Percentiles rank a stretch among this genome's conserved stretches.
These are phyloP conservation scores for Penicillium longicatenatum DNA, from an alignment of 495 filamentous ascomycete genomes.

Conservation along the genomic window DNA sequence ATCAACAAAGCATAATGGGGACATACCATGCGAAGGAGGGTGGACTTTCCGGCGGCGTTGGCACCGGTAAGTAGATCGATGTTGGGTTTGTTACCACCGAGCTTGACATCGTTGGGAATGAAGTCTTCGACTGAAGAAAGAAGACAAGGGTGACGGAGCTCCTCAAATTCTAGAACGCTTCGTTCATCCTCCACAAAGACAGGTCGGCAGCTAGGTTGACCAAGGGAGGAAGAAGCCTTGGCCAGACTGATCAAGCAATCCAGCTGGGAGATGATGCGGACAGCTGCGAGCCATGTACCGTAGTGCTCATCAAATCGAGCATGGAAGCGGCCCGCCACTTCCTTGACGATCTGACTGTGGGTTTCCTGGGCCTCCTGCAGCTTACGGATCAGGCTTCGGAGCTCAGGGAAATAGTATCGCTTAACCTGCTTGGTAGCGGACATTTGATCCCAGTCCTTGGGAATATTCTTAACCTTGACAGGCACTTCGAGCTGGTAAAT, in stretches of 20 bases:
- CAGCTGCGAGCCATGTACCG: conserved; percentile 79
- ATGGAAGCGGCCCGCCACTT: conserved; percentile 82
- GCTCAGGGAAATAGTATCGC: conserved; percentile 89
- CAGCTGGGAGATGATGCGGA: conserved; percentile 85
- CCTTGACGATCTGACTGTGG: conserved; percentile 88
- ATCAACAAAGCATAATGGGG: neutral
- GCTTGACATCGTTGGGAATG: conserved; percentile 91
- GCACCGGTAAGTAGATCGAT: conserved; percentile 94
- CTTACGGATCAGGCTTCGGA: conserved; percentile 77
- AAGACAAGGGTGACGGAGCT: conserved; percentile 94
- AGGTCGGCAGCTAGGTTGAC: conserved; percentile 86
- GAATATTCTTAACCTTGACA: conserved; percentile 77
- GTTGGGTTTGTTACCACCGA: conserved; percentile 78
- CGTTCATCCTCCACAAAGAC: conserved; percentile 80
- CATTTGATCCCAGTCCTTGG: conserved; percentile 92
- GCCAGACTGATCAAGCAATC: conserved; percentile 94
- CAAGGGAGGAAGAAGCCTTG: conserved; percentile 80
- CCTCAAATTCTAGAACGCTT: conserved; percentile 85
- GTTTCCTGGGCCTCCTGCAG: conserved; percentile 94
- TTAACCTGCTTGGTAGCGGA: conserved; percentile 88
- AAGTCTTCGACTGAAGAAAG: conserved; percentile 86
- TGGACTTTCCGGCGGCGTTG: conserved; percentile 98
- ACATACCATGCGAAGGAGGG: conserved; percentile 91
- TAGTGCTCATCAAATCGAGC: conserved; percentile 87
- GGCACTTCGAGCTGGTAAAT: conserved; percentile 96